Base-by-base conservation (phyloP, 176 grass and related monocot genomes). In the Triticum timopheevii region DNA sequence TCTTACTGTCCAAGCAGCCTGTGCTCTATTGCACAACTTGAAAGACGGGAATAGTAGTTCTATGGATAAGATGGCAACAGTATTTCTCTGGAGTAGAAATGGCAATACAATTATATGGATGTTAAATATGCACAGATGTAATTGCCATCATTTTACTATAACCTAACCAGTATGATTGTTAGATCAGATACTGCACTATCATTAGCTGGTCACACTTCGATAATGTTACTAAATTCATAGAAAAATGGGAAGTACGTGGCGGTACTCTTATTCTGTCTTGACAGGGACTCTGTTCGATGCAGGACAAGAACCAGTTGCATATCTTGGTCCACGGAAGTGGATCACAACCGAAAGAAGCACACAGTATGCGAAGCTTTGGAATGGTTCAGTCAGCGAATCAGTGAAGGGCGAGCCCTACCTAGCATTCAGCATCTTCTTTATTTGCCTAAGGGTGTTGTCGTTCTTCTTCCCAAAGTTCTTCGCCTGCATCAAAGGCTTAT, bases 301-400 rank as follows among this genome's bases (percentile, higher is more conserved):
- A 98, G 96, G 65, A 86, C 84, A 96, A 80, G 88, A 96, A 74
- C 96, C 93, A 77, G 28, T 94, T 44, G 88, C 86, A 35, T 88
- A 91, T 85, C 66, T 91, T 76, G 90, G 86, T 85, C 49, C 84
- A 11, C 52, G 86, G 47, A 84, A 80, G n/a, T 78, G 66, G 79
- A 79, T 58, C 23, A 34, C 66, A 52, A 67, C 54, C 54, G 84
- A 44, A 85, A 65, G 38, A 83, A 74, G 56, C 44, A 47, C 56
- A 33, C 82, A 65, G 7, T 69, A 86, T 62, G 78, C 39, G 2
- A 89, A 75, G 69, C 58, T 85, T 33, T 78, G 84, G 91, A 84
- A 66, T 70, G 24, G 77, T 54, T 92, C 95, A 73, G 47, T 93
- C 10, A 85, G 50, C 76, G 96, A 95, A 88, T 76, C 86, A 78